phyloP scores from a whole-genome alignment of 345 rosid species.

The Gossypium mustelinum region DNA sequence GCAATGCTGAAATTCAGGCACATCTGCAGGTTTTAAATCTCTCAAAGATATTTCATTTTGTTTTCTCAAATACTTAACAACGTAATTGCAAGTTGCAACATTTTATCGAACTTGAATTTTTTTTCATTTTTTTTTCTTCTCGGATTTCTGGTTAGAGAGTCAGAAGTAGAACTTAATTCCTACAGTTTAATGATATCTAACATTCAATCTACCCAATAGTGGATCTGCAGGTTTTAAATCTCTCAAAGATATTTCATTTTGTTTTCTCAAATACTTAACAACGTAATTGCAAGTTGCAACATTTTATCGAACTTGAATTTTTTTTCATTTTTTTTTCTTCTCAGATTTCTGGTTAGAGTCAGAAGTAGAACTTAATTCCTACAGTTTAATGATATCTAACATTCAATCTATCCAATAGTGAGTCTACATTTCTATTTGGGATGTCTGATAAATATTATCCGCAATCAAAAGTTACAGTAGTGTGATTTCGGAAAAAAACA shows the following conservation, averaged over 20 bases:
- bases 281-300: constrained; percentile 3
- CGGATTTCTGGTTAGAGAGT: too few relatives aligned
- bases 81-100: constrained; percentile 4
- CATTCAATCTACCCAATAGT: too few relatives aligned
- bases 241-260: background rate
- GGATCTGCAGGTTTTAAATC: constrained; percentile 55
- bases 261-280: background rate
- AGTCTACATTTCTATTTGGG: background rate
- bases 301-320: background rate
- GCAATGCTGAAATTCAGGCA: constrained; percentile 51
- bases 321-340: background rate
- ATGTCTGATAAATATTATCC: background rate
- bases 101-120: background rate
- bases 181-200: too few relatives aligned
- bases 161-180: too few relatives aligned
- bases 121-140: background rate
- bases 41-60: background rate
- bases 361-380: background rate
- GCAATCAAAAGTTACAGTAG: background rate
- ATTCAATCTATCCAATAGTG: background rate
- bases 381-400: background rate
- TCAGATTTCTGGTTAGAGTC: background rate
- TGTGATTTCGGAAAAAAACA: background rate
- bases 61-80: background rate
- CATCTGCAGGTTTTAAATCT: constrained; percentile 58